Evolutionary conservation across 2,329 filamentous ascomycete genomes (phyloP), one percentile per base, ranked within the genome.

Genomic region (Macrophomina pseudophaseolina): DNA sequence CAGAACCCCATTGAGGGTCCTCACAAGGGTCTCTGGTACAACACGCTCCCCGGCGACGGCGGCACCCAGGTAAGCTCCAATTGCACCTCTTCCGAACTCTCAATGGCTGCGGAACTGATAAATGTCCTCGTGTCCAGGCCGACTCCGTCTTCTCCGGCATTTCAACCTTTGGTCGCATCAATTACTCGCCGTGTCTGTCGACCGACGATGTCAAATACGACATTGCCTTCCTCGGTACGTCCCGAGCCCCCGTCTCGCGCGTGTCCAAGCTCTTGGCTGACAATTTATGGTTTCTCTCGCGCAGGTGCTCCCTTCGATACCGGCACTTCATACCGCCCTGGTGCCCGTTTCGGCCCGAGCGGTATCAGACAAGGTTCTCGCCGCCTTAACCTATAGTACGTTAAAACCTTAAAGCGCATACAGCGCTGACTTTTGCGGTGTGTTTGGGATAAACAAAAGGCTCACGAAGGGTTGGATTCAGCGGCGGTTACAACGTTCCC

Each of bases 131-230:
- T 30, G 44, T 42, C 48, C 68, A 94, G 90, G 92, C 92, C 68
- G 92, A 96, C 77, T 93, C 91, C 0, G 91, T 95, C 67, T 96
- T 95, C 80, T 94, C 91, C 1, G 92, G 92, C 33, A 95, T 96
- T 74, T 91, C 90, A 0, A 96, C 92, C 7, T 95, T 95, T 75
- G 92, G 91, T 11, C 88, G 91, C 60, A 81, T 95, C 49, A 88
- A 89, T 5, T 95, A 96, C 79, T 87, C 85, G 67, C 91, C 91
- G 3, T 96, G 92, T 75, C 83, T 96, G 4, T 83, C 86, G n/a
- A 89, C 86, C 69, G 84, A 87, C 48, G 85, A 88, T 32, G 88
- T 90, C 70, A 87, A 89, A 73, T 96, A 91, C 72, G 92, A 96
- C 70, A 94, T 96, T 78, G 92, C 92, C 1, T 95, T 96, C 77